Conservation (phyloP, 2,329 filamentous ascomycete species). For the Fonsecaea nubica region DNA sequence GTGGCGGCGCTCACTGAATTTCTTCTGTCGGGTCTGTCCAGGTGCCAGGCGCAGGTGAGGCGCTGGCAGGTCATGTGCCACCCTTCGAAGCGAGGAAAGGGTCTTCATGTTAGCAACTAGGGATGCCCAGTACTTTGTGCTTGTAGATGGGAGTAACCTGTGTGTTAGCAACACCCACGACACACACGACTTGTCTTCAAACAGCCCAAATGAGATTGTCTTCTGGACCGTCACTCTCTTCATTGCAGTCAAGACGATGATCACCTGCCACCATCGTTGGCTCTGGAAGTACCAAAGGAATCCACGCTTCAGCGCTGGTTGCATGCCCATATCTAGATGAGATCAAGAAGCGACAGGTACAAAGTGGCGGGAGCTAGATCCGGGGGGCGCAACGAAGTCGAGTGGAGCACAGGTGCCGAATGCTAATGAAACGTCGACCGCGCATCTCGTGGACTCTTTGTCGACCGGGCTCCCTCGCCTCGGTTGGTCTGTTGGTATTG, state of each 20-base stretch:
- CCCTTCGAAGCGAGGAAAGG: neutral
- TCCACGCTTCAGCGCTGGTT: constrained; percentile 9
- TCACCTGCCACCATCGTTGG: neutral
- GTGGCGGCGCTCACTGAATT: neutral
- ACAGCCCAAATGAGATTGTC: neutral
- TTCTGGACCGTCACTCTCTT: neutral
- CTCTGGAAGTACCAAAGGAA: neutral
- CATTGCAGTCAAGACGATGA: neutral
- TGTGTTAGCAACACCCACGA: neutral
- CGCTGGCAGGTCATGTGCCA: too few relatives aligned
- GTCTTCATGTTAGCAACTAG: neutral
- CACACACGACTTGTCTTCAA: neutral
- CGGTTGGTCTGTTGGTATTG: neutral
- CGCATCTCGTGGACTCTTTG: neutral
- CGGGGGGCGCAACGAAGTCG: neutral
- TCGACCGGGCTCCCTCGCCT: neutral
- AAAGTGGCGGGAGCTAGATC: neutral
- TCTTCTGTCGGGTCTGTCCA: neutral
- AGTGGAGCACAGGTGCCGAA: neutral
- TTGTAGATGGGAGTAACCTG: neutral
- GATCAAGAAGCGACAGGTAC: neutral
- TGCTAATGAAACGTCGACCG: neutral
- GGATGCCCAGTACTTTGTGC: too few relatives aligned
- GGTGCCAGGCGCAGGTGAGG: too few relatives aligned
- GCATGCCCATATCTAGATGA: constrained; percentile 1